Evolutionary conservation across 352 stramenopile species (phyloP).

Genomic region (Phytophthora pistaciae): DNA sequence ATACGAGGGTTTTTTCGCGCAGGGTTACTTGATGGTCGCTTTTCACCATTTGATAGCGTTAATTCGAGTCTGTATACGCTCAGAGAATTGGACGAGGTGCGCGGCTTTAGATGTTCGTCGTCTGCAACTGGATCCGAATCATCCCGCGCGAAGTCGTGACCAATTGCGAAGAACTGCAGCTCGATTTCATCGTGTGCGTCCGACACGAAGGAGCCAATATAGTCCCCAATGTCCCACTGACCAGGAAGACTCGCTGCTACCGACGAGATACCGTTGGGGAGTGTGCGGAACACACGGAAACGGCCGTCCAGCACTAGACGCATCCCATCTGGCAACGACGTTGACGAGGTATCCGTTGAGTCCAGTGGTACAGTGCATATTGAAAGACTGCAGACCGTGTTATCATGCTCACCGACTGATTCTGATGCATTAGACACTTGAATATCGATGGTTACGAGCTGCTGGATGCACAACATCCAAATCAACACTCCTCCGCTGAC

Average conservation of each 20-base stretch:
- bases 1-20: neutral
- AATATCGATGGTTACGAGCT: neutral
- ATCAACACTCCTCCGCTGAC: neutral
- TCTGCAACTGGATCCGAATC: no score
- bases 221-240: neutral
- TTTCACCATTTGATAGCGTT: neutral
- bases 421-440: neutral
- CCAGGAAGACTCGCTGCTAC: neutral
- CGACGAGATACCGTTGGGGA: neutral
- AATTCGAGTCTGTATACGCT: no score
- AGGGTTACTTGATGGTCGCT: neutral
- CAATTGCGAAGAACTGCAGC: neutral
- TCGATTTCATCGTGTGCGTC: neutral
- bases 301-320: neutral
- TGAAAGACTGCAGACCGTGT: neutral
- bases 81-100: no score
- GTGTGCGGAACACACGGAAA: neutral
- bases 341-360: neutral
- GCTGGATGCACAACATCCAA: neutral
- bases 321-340: neutral
- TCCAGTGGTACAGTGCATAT: neutral
- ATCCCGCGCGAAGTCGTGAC: neutral
- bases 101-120: no score
- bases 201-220: neutral
- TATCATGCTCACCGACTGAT: neutral